Base-by-base conservation (phyloP, 2,329 filamentous ascomycete genomes). In the Ophiostoma sp. region DNA sequence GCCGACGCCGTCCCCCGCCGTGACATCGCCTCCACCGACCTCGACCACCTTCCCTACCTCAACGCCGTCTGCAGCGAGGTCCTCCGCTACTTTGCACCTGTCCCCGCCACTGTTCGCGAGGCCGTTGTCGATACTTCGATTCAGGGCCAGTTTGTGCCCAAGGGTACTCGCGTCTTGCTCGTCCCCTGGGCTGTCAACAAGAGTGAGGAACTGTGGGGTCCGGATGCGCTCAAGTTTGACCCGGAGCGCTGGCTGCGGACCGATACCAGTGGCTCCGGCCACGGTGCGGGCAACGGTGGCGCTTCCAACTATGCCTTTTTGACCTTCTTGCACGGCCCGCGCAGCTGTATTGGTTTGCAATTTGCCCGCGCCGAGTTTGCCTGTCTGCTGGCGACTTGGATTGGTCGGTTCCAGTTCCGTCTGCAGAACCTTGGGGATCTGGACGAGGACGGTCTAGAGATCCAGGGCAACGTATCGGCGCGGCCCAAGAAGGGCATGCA, bases 331-430 rank as follows among this genome's bases (percentile, higher is more conserved):
- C 93, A 97, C 80, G 95, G 95, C 0, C 94, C 94, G 1, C 85
- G 94, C 71, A 92, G 91, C 79, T 97, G 95, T 79, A 97, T 97
- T 77, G 95, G 94, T 0, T 88, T 91, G 81, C 85, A 86, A 1
- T 97, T 97, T 82, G 92, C 95, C 0, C 91, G 90, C 79, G 89
- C 91, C 0, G 95, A 98, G 84, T 93, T 97, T 81, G 93, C 93
- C 9, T 95, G 92, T 79, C 82, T 98, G 75, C 80, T 98, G 64
- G 94, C 94, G 28, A 87, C 89, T 9, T 90, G 92, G 86, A 87
- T 95, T 3, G 94, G 94, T 0, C 86, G 88, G 50, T 97, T 97
- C 81, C 87, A 90, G 79, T 90, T 91, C 79, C 83, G 83, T 76
- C 79, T 91, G 71, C 80, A 81, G 75, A 82, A 90, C 77, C 83